Evolutionary conservation across 2,329 filamentous ascomycete genomes (phyloP).

Genomic region (Niveomyces coronatus): DNA sequence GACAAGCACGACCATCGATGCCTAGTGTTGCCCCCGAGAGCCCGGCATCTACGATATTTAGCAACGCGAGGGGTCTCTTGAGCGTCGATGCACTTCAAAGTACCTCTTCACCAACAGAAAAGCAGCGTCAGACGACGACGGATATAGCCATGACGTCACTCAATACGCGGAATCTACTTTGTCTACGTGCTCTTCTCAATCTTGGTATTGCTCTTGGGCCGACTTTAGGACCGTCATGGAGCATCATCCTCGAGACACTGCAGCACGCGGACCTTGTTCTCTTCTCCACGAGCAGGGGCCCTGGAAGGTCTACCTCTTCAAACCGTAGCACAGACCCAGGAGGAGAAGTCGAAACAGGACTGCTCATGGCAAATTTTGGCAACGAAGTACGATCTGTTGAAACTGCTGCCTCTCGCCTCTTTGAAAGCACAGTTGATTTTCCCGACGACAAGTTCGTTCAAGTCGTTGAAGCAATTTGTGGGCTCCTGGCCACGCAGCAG

Average conservation of each 20-base stretch:
- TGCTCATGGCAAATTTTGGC: slow-evolving; percentile 56
- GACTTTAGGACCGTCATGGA: slow-evolving; percentile 75
- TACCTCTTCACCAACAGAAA: slow-evolving; percentile 45
- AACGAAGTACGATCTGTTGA: slow-evolving; percentile 82
- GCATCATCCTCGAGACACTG: slow-evolving; percentile 81
- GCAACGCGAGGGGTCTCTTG: slow-evolving; percentile 60
- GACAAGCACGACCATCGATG: slow-evolving; percentile 31
- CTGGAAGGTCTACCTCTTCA: slow-evolving; percentile 40
- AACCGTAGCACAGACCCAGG: slow-evolving; percentile 35
- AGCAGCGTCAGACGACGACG: slow-evolving; percentile 46
- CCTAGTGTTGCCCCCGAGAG: slow-evolving; percentile 38
- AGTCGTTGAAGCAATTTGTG: slow-evolving; percentile 65
- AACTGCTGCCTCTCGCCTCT: slow-evolving; percentile 70
- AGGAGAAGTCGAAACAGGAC: slow-evolving; percentile 39
- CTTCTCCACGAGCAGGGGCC: slow-evolving; percentile 48
- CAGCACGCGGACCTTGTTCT: slow-evolving; percentile 89
- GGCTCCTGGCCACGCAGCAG: slow-evolving; percentile 45
- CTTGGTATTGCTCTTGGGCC: slow-evolving; percentile 89
- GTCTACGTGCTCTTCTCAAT: slow-evolving; percentile 84
- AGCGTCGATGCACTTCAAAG: slow-evolving; percentile 62
- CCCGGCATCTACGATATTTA: slow-evolving; percentile 45
- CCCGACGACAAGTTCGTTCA: slow-evolving; percentile 72
- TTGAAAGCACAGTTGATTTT: slow-evolving; percentile 89
- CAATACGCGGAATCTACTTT: slow-evolving; percentile 83
- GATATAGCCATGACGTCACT: slow-evolving; percentile 48